Percentiles rank a stretch among this genome's conserved stretches.
phyloP scores from a whole-genome alignment of 768 basidiomycete genomes.

The Gloeophyllum trabeum region DNA sequence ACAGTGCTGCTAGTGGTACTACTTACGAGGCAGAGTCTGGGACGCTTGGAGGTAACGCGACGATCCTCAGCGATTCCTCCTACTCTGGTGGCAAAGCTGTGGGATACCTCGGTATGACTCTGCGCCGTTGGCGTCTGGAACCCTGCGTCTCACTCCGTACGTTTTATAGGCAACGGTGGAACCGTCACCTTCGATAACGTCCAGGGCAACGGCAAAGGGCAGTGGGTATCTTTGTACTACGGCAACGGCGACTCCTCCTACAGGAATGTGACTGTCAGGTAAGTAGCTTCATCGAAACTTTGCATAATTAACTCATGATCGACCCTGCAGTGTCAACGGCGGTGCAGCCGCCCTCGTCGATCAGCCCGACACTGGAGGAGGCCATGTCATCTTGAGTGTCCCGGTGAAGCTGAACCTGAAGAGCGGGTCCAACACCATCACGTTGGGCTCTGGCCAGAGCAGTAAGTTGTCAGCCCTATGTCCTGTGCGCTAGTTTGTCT shows the following conservation, averaged over 20 bases:
- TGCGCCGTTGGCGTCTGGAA: not conserved
- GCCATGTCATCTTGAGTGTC: constrained; percentile 39
- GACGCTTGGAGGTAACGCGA: constrained; percentile 34
- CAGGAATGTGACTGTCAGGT: constrained; percentile 52
- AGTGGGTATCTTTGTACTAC: constrained; percentile 54
- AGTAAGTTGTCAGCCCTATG: constrained; percentile 23
- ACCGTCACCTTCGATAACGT: constrained; percentile 44
- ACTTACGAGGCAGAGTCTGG: constrained; percentile 47
- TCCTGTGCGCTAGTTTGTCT: not conserved
- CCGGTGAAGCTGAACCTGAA: constrained; percentile 40
- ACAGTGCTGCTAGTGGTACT: constrained; percentile 35
- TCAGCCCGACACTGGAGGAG: constrained; percentile 47
- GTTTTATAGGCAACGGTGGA: constrained; percentile 37
- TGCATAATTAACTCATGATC: too few species aligned
- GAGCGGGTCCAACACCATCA: constrained; percentile 40
- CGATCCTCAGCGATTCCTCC: constrained; percentile 26
- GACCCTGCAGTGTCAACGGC: constrained; percentile 38
- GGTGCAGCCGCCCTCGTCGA: constrained; percentile 39
- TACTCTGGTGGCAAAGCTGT: constrained; percentile 44
- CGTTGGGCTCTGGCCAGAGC: constrained; percentile 34
- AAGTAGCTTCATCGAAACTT: constrained; percentile 8
- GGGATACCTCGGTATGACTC: constrained; percentile 39
- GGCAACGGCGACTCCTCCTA: constrained; percentile 50
- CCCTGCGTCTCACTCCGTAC: too few species aligned
- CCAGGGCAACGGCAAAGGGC: constrained; percentile 37